Base-by-base conservation (phyloP, 768 basidiomycete genomes). In the Macrolepiota dolichaula region DNA sequence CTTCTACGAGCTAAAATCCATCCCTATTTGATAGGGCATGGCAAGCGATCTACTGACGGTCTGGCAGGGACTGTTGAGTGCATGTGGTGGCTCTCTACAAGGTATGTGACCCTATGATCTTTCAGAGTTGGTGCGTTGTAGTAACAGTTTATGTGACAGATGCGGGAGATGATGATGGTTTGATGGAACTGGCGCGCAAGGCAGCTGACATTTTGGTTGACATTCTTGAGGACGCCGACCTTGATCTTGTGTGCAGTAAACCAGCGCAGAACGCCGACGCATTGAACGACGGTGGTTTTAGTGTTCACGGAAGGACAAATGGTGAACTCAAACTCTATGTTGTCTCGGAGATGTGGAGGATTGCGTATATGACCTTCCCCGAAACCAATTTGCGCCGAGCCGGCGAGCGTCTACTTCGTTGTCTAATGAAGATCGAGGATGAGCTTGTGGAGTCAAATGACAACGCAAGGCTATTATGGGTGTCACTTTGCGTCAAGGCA, bases 61-160 rank as follows among this genome's bases (percentile, higher is more conserved):
- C 7, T 91, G 88, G 89, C 73, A 78, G 38, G 80, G 81, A 44
- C 69, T 91, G 35, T 64, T 89, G 40, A 77, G 75, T 54, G 77
- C 81, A 2, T 81, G 82, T 35, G 77, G 84, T 15, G 67, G 75
- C 0, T 67, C 71, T 53, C 70, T 83, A 4, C 73, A 83, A 74
- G 78, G 86, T 85, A 38, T 17, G 73, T 68, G 57, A 49, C 36
- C 11, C 9, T 37, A 29, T 13, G 24, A 61, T 35, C 17, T 50
- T 27, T 35, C 36, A 51, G 57, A 37, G 6, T 17, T 19, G 10
- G 32, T 15, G 60, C 44, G 51, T 50, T 36, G 32, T 44, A 53
- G 61, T 58, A 35, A 46, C 57, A 22, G n/a, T 53, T 56, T 55
- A 61, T 13, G 49, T 53, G 55, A 44, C 62, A 83, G 85, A 83